Evolutionary conservation across 768 basidiomycete species (phyloP), one percentile per base, ranked within the genome.

Genomic region (Trametes gibbosa): DNA sequence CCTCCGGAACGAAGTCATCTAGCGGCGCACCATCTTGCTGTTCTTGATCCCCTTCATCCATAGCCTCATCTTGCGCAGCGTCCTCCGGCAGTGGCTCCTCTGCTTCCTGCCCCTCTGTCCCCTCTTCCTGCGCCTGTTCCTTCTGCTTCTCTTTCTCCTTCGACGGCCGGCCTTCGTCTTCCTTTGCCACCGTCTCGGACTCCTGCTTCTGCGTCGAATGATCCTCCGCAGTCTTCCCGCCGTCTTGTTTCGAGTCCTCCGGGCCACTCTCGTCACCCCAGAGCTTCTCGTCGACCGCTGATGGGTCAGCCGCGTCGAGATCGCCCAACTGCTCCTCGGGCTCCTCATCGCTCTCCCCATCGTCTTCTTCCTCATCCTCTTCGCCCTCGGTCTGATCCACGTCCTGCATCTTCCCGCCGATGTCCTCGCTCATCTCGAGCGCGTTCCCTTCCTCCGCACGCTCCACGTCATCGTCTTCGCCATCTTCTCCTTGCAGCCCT

Each of bases 261-360:
- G 83, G 79, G 13, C 82, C 83, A 50, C 77, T 72, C 65, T 96
- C 89, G 62, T 95, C 91, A 19, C 90, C 94, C 96, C 97, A 98
- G 64, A 99, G 77, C 76, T 98, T 98, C 75, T 99, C 96, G 68
- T 98, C 96, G 16, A 97, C 83, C 0, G 87, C 86, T 24, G 84
- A 79, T 9, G 92, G 89, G 74, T 98, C 96, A 17, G 82, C 76
- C 2, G 85, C 81, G 73, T 96, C 93, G 32, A 98, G 75, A 50
- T 94, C 81, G 7, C 85, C 94, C 29, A 95, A 70, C 62, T 86
- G 85, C 63, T 98, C 95, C 42, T 98, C 95, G 17, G 84, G 83
- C 19, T 89, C 89, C 4, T 75, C 78, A 17, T 85, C 81, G 46
- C 79, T 81, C n/a, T 77, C 76, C 27, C 81, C 81, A 13, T 77